Evolutionary conservation across 2,329 filamentous ascomycete genomes (phyloP), one percentile per base, ranked within the genome.

Genomic region (Didymella lethalis): DNA sequence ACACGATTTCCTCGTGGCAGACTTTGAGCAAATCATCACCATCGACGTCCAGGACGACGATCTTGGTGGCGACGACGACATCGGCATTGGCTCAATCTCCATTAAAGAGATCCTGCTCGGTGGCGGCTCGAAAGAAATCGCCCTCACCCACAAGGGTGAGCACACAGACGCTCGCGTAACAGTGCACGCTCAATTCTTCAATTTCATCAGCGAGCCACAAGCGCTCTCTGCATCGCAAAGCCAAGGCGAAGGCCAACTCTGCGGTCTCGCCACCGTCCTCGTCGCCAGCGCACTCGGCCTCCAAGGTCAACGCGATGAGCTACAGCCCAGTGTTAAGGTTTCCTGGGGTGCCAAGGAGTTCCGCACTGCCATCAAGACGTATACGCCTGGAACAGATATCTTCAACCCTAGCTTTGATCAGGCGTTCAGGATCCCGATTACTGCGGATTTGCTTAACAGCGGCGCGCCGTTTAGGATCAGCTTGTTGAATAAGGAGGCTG

Each of bases 321-420:
- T 83, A 14, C 79, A 79, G 50, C 81, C 81, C 28, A 82, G 79
- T 64, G 75, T 83, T 51, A 77, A 77, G 65, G 74, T 83, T 0
- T 70, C 73, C 0, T 82, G 78, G 78, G 79, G 79, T 16, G 71
- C 54, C 8, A 75, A 77, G 61, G 71, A 74, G 23, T 82, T 80
- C 73, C 70, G 67, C 49, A 83, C 81, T 0, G 77, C 73, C 1
- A 69, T 75, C 54, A 79, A 81, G 70, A 68, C 74, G 0, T 81
- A 83, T 65, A 74, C 71, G 2, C 80, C 80, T 0, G 81, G 81
- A 2, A 76, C 68, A 2, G 81, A 83, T 48, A 81, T 83, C 61
- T 80, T 79, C 71, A 83, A 82, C 64, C 81, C 81, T 2, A 71
- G 75, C 2, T 83, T 82, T 52, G 80, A 83, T 57, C 75, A 79